Evolutionary conservation across 805 yeast genomes (phyloP), one percentile per base, ranked within the genome.

Genomic region (Zygosaccharomyces bisporus): DNA sequence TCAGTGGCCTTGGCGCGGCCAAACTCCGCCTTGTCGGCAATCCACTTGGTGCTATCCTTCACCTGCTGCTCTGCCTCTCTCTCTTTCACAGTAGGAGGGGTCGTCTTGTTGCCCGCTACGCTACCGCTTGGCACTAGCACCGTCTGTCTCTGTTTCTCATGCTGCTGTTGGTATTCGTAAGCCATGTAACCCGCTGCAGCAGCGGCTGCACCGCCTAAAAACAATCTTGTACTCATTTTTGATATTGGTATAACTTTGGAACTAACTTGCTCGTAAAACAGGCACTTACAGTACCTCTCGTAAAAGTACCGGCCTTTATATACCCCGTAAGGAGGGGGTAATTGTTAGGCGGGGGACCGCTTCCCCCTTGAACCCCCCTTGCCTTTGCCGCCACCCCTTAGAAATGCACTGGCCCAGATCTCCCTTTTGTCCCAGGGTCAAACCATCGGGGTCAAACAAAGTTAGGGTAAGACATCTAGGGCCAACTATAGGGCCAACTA

Each of bases 201-300:
- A 3, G 51, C 53, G 14, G 60, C 63, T 20, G 55, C 60, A 14
- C 61, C 53, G 12, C 61, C 61, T 31, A 58, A 41, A 16, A 58
- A 44, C 33, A 55, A 44, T 51, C 54, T 58, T 14, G 54, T 45
- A 30, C 58, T 53, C 61, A 56, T 53, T 7, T n/a, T 14, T 16
- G 38, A 12, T 36, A 3, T 27, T 27, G 6, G n/a, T 8, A 4
- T 21, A 23, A n/a, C n/a, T n/a, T n/a, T n/a, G n/a, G n/a, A n/a
- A n/a, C n/a, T n/a, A n/a, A n/a, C n/a, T n/a, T n/a, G n/a, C n/a
- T n/a, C n/a, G n/a, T n/a, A n/a, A n/a, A n/a, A n/a, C n/a, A n/a
- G n/a, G 21, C 10, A 9, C 1, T 32, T 16, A 3, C 8, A 19
- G 27, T 21, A 5, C n/a, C 16, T 13, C 1, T 10, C 14, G 10